Evolutionary conservation across 768 basidiomycete species (phyloP).

Genomic region (Tephrocybe rancida): DNA sequence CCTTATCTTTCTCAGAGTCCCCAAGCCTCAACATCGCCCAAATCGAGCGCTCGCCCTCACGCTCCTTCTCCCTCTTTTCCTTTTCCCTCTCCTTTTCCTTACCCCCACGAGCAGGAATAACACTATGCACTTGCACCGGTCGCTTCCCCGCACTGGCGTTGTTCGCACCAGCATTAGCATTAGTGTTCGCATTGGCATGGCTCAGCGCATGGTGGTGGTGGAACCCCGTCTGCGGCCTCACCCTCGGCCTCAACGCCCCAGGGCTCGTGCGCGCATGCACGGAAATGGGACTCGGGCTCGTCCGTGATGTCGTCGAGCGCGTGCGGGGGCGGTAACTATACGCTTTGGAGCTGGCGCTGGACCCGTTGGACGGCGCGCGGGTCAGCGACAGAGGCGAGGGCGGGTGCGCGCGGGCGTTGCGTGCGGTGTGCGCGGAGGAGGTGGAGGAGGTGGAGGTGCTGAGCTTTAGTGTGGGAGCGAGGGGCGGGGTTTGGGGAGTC

Average conservation of each 20-base stretch:
- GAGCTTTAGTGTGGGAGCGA: conserved; percentile 4
- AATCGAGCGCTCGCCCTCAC: not conserved
- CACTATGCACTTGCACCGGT: conserved; percentile 1
- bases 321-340: conserved; percentile 26
- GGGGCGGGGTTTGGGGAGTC: conserved; percentile 21
- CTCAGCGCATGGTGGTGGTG: conserved; percentile 28
- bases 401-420: conserved; percentile 9
- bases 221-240: conserved; percentile 31
- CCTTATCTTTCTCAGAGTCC: not conserved
- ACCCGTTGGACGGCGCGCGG: not conserved
- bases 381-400: conserved; percentile 3
- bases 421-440: conserved; percentile 15
- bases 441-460: conserved; percentile 19
- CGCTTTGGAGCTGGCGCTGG: conserved; percentile 4
- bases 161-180: not conserved
- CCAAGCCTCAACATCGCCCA: conserved; percentile 7
- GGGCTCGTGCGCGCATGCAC: conserved; percentile 13
- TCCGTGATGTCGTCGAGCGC: conserved; percentile 24
- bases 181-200: conserved; percentile 22
- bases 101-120: conserved; percentile 8
- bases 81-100: conserved; percentile 12
- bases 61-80: not conserved
- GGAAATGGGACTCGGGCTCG: not conserved
- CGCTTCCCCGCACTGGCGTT: not conserved
- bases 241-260: not conserved